These are phyloP conservation scores for Alternaria sp. DNA, from an alignment of 2,329 filamentous ascomycete species.

Conservation along the genomic window DNA sequence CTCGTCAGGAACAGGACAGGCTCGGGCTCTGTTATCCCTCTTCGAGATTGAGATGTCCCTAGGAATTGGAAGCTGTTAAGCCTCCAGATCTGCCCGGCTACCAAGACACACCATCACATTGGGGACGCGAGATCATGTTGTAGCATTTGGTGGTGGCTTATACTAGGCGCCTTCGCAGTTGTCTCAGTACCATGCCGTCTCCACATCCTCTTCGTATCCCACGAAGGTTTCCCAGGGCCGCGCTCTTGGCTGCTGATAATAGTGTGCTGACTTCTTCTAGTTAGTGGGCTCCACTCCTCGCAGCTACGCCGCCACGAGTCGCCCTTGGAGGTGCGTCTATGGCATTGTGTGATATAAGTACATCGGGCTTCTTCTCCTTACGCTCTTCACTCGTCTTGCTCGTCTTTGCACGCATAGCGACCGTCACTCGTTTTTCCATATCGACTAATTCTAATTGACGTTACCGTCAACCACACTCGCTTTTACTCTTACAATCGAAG, in stretches of 20 bases:
- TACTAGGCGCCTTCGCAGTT: neutral
- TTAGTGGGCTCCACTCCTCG: slow-evolving; percentile 23
- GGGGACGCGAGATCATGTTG: neutral
- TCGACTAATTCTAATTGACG: slow-evolving; percentile 24
- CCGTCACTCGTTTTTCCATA: slow-evolving; percentile 32
- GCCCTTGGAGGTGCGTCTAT: slow-evolving; percentile 10
- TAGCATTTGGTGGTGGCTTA: neutral
- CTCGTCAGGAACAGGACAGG: neutral
- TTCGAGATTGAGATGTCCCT: neutral
- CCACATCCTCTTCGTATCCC: slow-evolving; percentile 23
- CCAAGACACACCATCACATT: neutral
- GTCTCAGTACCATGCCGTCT: slow-evolving; percentile 8
- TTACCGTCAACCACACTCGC: slow-evolving; percentile 24
- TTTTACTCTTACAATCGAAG: neutral
- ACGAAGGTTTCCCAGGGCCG: slow-evolving; percentile 15
- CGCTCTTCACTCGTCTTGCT: slow-evolving; percentile 27
- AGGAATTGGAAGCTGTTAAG: neutral
- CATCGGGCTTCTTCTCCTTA: slow-evolving; percentile 7
- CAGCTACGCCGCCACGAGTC: slow-evolving; percentile 27
- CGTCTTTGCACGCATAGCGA: slow-evolving; percentile 30
- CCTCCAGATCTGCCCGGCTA: neutral
- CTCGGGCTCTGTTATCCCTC: neutral
- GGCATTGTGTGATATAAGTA: slow-evolving; percentile 27
- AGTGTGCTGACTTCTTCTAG: slow-evolving; percentile 18
- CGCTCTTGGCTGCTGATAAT: slow-evolving; percentile 29